Evolutionary conservation across 148 eudicot species (phyloP), one percentile per base, ranked within the genome.

Genomic region (Drosera capensis): DNA sequence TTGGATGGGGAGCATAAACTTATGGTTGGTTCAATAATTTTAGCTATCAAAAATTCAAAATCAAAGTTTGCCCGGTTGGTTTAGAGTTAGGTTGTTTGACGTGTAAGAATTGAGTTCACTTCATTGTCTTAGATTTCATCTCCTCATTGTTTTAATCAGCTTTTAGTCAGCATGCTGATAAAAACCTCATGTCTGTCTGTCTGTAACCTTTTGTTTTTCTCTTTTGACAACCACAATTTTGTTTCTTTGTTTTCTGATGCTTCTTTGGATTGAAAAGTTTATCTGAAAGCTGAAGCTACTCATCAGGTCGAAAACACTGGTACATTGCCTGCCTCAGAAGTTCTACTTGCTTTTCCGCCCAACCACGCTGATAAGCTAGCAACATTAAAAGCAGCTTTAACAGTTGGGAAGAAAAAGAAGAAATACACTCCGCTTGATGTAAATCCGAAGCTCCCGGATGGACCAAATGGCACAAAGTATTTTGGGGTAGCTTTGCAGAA

Each of bases 261-360:
- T 5, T 15, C 14, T 34, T 11, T 11, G 14, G n/a, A n/a, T n/a
- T 34, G 5, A 34, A 2, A 13, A 34, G 6, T 11, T 34, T 48
- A 26, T 39, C 19, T 17, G 29, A 26, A 40, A 15, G 30, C 14
- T 63, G 36, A 26, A n/a, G n/a, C 40, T 21, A n/a, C 40, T 21
- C 19, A 57, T 55, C 71, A 90, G 99, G 82, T 90, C 54, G 86
- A 90, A 66, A 90, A 90, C 54, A 45, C 51, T 38, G 95, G 86
- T 38, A 57, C 60, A 29, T 60, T 80, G 66, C 74, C 80, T 23
- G 77, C 73, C 14, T 78, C 88, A 45, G 80, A 90, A 66, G 71
- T 81, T 34, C 64, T 78, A 54, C 80, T 90, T 55, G 77, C 99
- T 21, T 90, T 85, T 52, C 72, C 99, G 19, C 94, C 95, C 23